Conservation (phyloP, 495 filamentous ascomycete genomes). For the Pyrenula massariospora region DNA sequence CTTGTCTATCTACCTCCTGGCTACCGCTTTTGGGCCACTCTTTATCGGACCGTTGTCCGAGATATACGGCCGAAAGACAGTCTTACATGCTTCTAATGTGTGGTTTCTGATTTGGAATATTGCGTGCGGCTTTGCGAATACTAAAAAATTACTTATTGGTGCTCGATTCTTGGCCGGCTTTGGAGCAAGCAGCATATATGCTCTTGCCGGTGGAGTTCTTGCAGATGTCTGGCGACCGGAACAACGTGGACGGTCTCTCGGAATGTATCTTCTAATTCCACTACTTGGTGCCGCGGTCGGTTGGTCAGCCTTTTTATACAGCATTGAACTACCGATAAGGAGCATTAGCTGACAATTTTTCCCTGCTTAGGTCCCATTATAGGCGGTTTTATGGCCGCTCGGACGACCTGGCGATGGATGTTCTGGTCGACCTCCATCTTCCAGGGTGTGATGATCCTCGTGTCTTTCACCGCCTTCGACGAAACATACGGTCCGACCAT, state of each 20-base stretch:
- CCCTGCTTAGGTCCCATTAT: constrained; percentile 33
- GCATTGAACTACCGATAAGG: too few relatives aligned
- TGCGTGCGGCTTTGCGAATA: constrained; percentile 43
- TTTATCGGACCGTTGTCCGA: constrained; percentile 53
- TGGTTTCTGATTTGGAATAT: constrained; percentile 46
- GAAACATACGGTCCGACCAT: constrained; percentile 41
- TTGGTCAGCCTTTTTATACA: too few relatives aligned
- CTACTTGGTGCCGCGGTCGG: constrained; percentile 31
- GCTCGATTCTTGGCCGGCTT: constrained; percentile 46
- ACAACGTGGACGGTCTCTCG: constrained; percentile 43
- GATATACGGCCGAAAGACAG: constrained; percentile 46
- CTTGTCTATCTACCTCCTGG: constrained; percentile 43
- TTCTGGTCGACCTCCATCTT: constrained; percentile 39
- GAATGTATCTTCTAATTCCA: constrained; percentile 39
- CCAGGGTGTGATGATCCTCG: constrained; percentile 34
- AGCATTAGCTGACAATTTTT: too few relatives aligned
- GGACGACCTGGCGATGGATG: constrained; percentile 47
- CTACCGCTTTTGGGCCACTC: constrained; percentile 40
- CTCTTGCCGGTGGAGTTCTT: constrained; percentile 31
- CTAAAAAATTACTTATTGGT: constrained; percentile 37
- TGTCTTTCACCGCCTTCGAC: constrained; percentile 40
- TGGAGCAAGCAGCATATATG: constrained; percentile 27
- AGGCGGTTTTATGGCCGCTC: constrained; percentile 40
- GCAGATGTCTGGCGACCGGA: constrained; percentile 39
- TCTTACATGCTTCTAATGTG: constrained; percentile 40